Evolutionary conservation across 768 basidiomycete genomes (phyloP).

Genomic region (Mrakia blollopis): DNA sequence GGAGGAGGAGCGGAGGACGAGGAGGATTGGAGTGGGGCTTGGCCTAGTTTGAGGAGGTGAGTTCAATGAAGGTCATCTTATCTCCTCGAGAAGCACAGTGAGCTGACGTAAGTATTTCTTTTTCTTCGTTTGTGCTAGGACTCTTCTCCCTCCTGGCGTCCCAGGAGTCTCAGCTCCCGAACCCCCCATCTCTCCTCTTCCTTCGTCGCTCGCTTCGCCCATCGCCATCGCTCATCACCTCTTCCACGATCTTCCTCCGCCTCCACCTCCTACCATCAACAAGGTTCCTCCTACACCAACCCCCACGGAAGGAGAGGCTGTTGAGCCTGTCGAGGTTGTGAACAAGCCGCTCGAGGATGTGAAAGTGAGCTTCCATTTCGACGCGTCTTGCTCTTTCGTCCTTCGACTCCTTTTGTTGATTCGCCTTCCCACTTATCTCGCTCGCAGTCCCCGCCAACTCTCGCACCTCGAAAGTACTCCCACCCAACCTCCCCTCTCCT

Average conservation of each 20-base stretch:
- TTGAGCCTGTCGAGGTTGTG: neutral
- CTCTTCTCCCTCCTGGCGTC: neutral
- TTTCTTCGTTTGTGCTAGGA: neutral
- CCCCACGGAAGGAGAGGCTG: neutral
- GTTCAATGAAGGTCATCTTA: too few species aligned
- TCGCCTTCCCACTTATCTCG: neutral
- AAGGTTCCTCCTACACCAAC: neutral
- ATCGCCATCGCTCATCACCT: constrained; percentile 25
- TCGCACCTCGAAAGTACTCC: constrained; percentile 4
- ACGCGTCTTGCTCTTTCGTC: neutral
- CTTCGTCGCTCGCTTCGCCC: neutral
- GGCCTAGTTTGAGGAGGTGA: constrained; percentile 26
- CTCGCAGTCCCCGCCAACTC: neutral
- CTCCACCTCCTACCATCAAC: neutral
- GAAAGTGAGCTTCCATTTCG: neutral
- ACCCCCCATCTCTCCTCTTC: constrained; percentile 1
- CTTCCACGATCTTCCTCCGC: constrained; percentile 3
- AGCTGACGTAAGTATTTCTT: too few species aligned
- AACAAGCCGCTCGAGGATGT: constrained; percentile 16
- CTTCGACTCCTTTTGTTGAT: neutral
- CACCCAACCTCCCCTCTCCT: neutral
- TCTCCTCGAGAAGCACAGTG: too few species aligned
- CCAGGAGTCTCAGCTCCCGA: constrained; percentile 9
- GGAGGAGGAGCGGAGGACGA: constrained; percentile 10
- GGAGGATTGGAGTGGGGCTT: neutral